A percentile compares a stretch with the other conserved stretches of the same genome.
These are phyloP conservation scores for Termitomyces sp. DNA, from an alignment of 768 basidiomycete genomes.

Conservation along the genomic window DNA sequence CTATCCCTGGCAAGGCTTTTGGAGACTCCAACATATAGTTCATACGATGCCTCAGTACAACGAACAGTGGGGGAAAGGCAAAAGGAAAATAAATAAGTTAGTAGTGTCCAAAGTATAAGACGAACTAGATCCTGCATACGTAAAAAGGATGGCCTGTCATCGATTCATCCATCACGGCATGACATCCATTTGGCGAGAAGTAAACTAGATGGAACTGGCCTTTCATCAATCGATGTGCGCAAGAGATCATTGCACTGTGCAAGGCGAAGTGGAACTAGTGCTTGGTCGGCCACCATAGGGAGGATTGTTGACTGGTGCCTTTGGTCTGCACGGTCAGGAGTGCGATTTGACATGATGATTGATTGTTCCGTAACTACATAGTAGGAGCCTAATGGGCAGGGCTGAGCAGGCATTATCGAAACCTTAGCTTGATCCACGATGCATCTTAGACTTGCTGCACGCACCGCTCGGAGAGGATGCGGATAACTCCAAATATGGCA, in stretches of 20 bases:
- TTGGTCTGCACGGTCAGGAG: not conserved
- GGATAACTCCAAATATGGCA: not conserved
- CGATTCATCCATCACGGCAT: not conserved
- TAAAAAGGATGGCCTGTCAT: not conserved
- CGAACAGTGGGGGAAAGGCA: not conserved
- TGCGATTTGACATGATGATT: not conserved
- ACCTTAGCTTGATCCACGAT: not conserved
- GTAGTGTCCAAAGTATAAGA: not conserved
- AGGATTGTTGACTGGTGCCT: not conserved
- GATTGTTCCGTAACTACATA: not conserved
- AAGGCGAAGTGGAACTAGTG: not conserved
- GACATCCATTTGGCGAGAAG: not conserved
- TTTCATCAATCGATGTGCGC: not conserved
- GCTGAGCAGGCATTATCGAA: not conserved
- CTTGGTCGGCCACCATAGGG: not conserved
- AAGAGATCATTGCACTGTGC: not conserved
- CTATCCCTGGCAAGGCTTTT: constrained; percentile 8
- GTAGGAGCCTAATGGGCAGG: not conserved
- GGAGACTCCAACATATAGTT: constrained; percentile 2
- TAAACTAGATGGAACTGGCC: not conserved
- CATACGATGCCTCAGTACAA: not conserved
- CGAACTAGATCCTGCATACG: not conserved
- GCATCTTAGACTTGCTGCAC: not conserved
- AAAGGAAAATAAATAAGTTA: not conserved
- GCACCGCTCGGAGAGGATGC: not conserved